A percentile compares a stretch with the other conserved stretches of the same genome.
These are phyloP conservation scores for Termitomyces sp. DNA, from an alignment of 768 basidiomycete genomes.

Conservation along the genomic window DNA sequence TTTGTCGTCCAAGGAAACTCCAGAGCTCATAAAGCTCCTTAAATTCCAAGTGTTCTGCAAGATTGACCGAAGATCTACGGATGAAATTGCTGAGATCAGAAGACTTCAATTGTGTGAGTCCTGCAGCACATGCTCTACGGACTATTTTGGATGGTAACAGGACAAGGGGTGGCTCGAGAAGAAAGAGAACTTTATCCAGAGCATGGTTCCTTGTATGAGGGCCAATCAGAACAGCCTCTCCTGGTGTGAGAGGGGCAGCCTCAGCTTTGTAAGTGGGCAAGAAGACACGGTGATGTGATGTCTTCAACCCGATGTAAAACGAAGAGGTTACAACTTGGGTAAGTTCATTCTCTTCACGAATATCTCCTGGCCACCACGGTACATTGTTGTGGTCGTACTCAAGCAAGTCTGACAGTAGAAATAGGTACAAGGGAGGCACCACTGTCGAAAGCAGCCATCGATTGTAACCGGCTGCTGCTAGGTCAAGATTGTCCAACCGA, in stretches of 20 bases:
- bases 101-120: conserved; percentile 21
- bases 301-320: conserved; percentile 5
- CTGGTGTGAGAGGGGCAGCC: neutral
- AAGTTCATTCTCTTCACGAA: conserved; percentile 12
- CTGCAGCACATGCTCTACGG: conserved; percentile 14
- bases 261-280: neutral
- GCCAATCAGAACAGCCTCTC: neutral
- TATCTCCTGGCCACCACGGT: conserved; percentile 34
- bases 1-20: conserved; percentile 19
- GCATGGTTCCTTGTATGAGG: neutral
- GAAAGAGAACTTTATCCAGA: conserved; percentile 19
- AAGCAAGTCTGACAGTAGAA: conserved; percentile 31
- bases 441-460: conserved; percentile 35
- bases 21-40: conserved; percentile 23
- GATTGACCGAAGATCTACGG: neutral
- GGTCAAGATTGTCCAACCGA: conserved; percentile 33
- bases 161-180: conserved; percentile 16
- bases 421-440: conserved; percentile 35
- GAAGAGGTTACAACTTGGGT: neutral
- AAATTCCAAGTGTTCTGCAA: conserved; percentile 7
- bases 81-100: conserved; percentile 24
- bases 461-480: conserved; percentile 36
- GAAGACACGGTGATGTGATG: conserved; percentile 2
- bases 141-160: conserved; percentile 19
- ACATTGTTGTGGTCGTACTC: conserved; percentile 15